These are phyloP conservation scores for Vanilla planifolia DNA, from an alignment of 106 monocot species.

Conservation along the genomic window DNA sequence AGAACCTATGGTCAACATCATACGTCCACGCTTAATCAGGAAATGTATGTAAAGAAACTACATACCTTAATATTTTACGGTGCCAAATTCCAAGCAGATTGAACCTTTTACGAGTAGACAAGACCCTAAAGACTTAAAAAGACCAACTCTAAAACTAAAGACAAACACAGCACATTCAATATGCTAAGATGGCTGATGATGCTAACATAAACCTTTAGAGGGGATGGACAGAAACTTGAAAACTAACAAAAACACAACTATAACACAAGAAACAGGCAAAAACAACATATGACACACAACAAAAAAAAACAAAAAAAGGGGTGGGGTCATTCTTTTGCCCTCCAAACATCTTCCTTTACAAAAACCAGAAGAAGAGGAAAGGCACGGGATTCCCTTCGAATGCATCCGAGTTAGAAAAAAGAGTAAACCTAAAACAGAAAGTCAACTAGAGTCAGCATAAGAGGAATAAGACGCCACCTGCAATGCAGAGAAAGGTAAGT, in stretches of 20 bases:
- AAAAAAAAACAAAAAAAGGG: not conserved
- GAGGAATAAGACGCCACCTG: not conserved
- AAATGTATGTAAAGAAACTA: too few relatives aligned
- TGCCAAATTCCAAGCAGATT: too few relatives aligned
- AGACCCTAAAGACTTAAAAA: too few relatives aligned
- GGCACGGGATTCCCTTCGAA: slow-evolving; percentile 10
- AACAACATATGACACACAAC: not conserved
- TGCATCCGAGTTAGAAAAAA: slow-evolving; percentile 2
- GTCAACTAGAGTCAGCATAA: not conserved
- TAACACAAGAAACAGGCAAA: not conserved
- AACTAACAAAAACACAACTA: not conserved
- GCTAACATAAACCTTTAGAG: not conserved
- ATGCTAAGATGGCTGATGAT: not conserved
- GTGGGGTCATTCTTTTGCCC: slow-evolving; percentile 1
- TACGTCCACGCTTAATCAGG: too few relatives aligned
- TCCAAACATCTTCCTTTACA: slow-evolving; percentile 2
- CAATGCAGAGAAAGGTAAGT: not conserved
- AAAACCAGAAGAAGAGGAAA: slow-evolving; percentile 26
- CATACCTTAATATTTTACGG: too few relatives aligned
- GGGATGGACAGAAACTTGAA: not conserved
- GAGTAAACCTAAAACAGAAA: not conserved
- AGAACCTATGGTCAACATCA: too few relatives aligned
- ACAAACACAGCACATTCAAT: not conserved
- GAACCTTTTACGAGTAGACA: too few relatives aligned
- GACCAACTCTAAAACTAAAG: not conserved